These are phyloP conservation scores for Medicago truncatula DNA, from an alignment of 306 rosid species.

Conservation along the genomic window MtrunA17r5.0-ANR NC_053042.1:6497001-6497500, in stretches of 20 bases:
- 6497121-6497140: conserved; percentile 48
- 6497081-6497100: conserved; percentile 44
- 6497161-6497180: conserved; percentile 42
- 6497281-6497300: background rate
- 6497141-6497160: conserved; percentile 43
- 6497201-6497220: conserved; percentile 21
- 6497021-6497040: conserved; percentile 65
- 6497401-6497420: conserved; percentile 10
- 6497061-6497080: conserved; percentile 37
- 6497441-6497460: conserved; percentile 45
- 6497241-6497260: conserved; percentile 37
- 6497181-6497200: conserved; percentile 38
- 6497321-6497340: conserved; percentile 6
- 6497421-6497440: conserved; percentile 30
- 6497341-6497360: conserved; percentile 36
- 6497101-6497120: conserved; percentile 37
- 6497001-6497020: conserved; percentile 72
- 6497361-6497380: conserved; percentile 23
- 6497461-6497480: conserved; percentile 2
- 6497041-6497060: conserved; percentile 26
- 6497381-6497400: conserved; percentile 43
- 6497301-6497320: conserved; percentile 3
- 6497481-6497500: background rate
- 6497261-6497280: conserved; percentile 14
- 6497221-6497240: conserved; percentile 33